A percentile compares a stretch with the other conserved stretches of the same genome.
Conservation (phyloP, 768 basidiomycete species). For the Boletus rubroflammeus region DNA sequence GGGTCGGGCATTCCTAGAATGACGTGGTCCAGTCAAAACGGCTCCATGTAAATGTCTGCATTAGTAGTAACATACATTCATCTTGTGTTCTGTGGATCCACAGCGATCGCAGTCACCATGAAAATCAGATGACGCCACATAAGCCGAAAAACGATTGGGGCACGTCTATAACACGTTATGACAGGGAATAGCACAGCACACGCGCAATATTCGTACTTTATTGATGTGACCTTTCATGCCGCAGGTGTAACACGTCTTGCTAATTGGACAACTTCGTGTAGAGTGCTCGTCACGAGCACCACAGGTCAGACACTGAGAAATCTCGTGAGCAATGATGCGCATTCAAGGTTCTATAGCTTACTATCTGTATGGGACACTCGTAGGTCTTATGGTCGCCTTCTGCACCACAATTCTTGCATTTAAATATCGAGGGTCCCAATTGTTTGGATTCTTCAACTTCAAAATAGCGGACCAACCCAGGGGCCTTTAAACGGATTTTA, state of each 20-base stretch:
- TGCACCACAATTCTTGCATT: conserved; percentile 77
- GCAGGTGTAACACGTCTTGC: conserved; percentile 75
- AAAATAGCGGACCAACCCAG: conserved; percentile 59
- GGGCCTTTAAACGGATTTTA: conserved; percentile 36
- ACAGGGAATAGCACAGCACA: neutral
- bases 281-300: conserved; percentile 77
- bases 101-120: conserved; percentile 66
- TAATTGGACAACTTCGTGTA: conserved; percentile 75
- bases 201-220: conserved; percentile 36
- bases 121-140: conserved; percentile 14
- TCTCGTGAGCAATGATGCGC: neutral
- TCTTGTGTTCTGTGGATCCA: conserved; percentile 58
- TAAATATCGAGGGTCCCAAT: conserved; percentile 42
- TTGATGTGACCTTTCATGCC: conserved; percentile 84
- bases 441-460: conserved; percentile 42
- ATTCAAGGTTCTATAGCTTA: conserved; percentile 34
- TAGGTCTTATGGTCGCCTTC: conserved; percentile 67
- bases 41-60: neutral
- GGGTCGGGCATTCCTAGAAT: conserved; percentile 73
- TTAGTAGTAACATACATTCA: conserved; percentile 45
- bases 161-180: conserved; percentile 47
- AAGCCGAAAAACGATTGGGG: conserved; percentile 51
- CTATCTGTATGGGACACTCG: conserved; percentile 70
- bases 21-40: neutral
- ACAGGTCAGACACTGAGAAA: conserved; percentile 68